Evolutionary conservation across 2,329 filamentous ascomycete genomes (phyloP).

Genomic region (Pseudogymnoascus sp.): DNA sequence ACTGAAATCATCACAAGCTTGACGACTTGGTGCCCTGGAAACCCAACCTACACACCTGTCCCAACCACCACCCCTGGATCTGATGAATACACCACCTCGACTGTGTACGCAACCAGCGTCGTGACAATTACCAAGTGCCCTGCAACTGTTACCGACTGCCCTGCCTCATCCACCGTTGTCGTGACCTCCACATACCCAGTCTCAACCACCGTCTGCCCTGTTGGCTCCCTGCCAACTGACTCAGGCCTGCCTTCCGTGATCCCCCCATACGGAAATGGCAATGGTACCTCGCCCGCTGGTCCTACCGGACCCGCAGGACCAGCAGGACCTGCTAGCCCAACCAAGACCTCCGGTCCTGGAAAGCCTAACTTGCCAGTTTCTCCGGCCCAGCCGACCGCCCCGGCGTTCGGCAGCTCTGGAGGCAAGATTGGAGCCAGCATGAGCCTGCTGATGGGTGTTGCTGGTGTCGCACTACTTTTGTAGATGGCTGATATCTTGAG

Average conservation of each 20-base stretch:
- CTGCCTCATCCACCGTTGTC: background rate
- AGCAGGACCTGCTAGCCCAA: background rate
- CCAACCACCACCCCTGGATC: background rate
- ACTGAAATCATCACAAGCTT: constrained; percentile 36
- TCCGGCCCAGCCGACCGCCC: background rate
- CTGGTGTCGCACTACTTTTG: background rate
- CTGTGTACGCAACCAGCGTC: constrained; percentile 12
- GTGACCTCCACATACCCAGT: constrained; percentile 2
- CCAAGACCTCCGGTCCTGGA: background rate
- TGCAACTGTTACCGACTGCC: constrained; percentile 8
- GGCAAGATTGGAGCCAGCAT: background rate
- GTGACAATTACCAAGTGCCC: constrained; percentile 10
- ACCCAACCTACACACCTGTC: constrained; percentile 5
- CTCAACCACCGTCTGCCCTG: constrained; percentile 1
- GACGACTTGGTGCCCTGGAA: constrained; percentile 38
- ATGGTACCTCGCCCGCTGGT: background rate
- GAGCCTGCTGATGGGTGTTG: background rate
- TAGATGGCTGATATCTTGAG: background rate
- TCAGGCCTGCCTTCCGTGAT: background rate
- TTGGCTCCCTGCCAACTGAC: background rate
- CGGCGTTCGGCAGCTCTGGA: background rate
- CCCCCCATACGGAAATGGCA: constrained; percentile 2
- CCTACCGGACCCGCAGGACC: background rate
- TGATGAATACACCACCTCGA: constrained; percentile 10
- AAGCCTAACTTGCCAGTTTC: background rate